Base-by-base conservation (phyloP, 495 filamentous ascomycete genomes). In the Xeromyces bisporus region DNA sequence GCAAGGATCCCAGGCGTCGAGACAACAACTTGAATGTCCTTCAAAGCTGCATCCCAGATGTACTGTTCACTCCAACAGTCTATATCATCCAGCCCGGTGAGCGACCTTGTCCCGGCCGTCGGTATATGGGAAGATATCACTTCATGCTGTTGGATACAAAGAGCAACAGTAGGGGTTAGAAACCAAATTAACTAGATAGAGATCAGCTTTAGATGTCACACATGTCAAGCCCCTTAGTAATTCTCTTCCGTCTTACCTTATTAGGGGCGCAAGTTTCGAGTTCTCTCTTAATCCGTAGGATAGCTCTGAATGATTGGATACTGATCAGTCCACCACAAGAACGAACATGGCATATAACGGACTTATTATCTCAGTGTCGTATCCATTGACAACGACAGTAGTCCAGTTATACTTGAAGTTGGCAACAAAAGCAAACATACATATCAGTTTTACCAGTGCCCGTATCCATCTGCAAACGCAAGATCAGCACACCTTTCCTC, bases 401-500 rank as follows among this genome's bases (percentile, higher is more conserved):
- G n/a, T n/a, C n/a, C n/a, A n/a, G n/a, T n/a, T n/a, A n/a, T n/a
- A n/a, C n/a, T n/a, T n/a, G n/a, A n/a, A n/a, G n/a, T n/a, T n/a
- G n/a, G n/a, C n/a, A n/a, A n/a, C n/a, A 4, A 12, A 31, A 21
- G 29, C 16, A 23, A 28, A 51, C 69, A 47, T 73, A 86, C 84
- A 93, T 74, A 34, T 80, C 76, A 2, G 87, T 94, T 53, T 96
- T 96, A 6, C 87, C 87, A 47, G 72, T 82, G 1, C 86, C 86
- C 0, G 86, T 93, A 43, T 89, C 84, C 85, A 93, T 93, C 78
- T 87, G 23, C 5, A 23, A 18, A 13, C 11, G 32, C 8, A 2
- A 25, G 13, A 20, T 15, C 10, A 6, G 8, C 14, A 6, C 5
- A 25, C 15, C 25, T 23, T 23, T n/a, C n/a, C n/a, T n/a, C n/a